These are phyloP conservation scores for Eragrostis tef DNA, from an alignment of 202 grass and related monocot species.

Conservation along the genomic window DNA sequence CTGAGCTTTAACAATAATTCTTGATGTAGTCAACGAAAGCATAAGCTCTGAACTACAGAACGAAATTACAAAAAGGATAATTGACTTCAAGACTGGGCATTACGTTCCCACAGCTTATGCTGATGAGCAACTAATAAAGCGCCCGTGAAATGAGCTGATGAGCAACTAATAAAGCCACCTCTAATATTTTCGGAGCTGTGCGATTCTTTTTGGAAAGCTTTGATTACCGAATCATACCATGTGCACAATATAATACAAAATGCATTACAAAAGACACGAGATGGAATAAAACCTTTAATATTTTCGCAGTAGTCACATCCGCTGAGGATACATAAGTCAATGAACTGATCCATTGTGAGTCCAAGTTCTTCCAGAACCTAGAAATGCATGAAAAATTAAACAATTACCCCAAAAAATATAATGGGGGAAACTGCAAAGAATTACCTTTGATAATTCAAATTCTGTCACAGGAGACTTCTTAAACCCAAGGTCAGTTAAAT, in stretches of 20 bases:
- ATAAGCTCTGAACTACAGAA: conserved; percentile 20
- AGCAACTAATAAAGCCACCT: conserved; percentile 36
- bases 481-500: conserved; percentile 79
- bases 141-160: conserved; percentile 24
- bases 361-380: conserved; percentile 89
- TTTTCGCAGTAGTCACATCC: conserved; percentile 96
- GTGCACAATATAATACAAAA: conserved; percentile 19
- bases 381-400: not conserved
- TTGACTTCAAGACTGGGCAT: conserved; percentile 1
- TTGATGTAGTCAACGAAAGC: conserved; percentile 18
- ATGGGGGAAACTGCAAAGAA: not conserved
- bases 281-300: conserved; percentile 72
- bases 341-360: conserved; percentile 93
- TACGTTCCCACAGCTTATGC: conserved; percentile 16
- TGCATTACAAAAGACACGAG: conserved; percentile 17
- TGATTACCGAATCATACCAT: conserved; percentile 14
- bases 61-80: conserved; percentile 11
- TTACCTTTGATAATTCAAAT: conserved; percentile 89
- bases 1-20: conserved; percentile 27
- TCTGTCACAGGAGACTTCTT: conserved; percentile 89
- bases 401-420: not conserved
- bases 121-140: not conserved
- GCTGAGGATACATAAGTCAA: conserved; percentile 91
- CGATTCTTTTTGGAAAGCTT: conserved; percentile 26
- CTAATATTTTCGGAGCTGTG: conserved; percentile 15